These are phyloP conservation scores for Podospora bellae-mahoneyi DNA, from an alignment of 495 filamentous ascomycete species.

Conservation along the genomic window DNA sequence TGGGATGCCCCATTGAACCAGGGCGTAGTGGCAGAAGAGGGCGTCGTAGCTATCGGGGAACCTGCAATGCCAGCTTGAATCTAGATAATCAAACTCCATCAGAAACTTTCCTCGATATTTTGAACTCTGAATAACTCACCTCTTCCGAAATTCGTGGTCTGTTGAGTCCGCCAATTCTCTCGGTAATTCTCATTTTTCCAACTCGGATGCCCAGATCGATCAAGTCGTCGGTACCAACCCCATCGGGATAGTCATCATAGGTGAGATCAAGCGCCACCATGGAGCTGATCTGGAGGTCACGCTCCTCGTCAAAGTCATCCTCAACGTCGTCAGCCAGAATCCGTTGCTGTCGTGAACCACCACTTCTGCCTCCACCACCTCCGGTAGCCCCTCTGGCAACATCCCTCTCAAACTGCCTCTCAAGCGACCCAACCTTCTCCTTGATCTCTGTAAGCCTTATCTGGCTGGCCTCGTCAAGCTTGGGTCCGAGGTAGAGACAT, in stretches of 20 bases:
- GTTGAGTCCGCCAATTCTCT: conserved; percentile 61
- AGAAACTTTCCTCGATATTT: not conserved
- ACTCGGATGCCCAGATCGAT: conserved; percentile 67
- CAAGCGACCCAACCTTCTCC: conserved; percentile 63
- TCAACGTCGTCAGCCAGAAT: conserved; percentile 47
- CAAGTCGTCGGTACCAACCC: conserved; percentile 53
- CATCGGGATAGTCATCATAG: conserved; percentile 59
- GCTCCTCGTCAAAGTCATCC: conserved; percentile 47
- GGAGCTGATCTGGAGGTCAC: conserved; percentile 51
- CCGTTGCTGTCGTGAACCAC: conserved; percentile 27
- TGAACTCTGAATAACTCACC: conserved; percentile 36
- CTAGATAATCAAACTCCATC: conserved; percentile 12
- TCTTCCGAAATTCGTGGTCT: conserved; percentile 63
- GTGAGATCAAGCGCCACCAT: conserved; percentile 59
- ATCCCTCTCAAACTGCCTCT: conserved; percentile 59
- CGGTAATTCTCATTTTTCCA: conserved; percentile 68
- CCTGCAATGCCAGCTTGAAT: conserved; percentile 29
- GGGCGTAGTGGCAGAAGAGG: not conserved
- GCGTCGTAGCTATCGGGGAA: not conserved
- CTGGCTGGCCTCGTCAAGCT: conserved; percentile 58
- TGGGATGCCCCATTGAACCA: not conserved
- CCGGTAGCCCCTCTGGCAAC: conserved; percentile 35
- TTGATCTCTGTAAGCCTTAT: conserved; percentile 64
- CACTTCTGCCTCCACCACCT: not conserved
- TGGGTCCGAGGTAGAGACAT: conserved; percentile 62